Conservation (phyloP, 2,329 filamentous ascomycete species). For the Ceratocystis variospora region DNA sequence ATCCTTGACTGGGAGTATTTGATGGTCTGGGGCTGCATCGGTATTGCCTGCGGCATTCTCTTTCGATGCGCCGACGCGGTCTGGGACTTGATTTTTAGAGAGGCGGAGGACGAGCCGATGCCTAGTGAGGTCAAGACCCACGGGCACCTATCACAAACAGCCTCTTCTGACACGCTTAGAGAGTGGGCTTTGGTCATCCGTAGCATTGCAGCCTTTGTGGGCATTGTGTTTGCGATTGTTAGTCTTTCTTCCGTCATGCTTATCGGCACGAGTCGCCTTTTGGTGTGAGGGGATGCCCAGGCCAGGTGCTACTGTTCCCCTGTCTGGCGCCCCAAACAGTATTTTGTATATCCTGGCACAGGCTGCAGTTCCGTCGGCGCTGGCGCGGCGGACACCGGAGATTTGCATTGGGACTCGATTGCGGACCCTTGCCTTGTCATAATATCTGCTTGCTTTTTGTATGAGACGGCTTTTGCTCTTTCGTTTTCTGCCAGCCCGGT, state of each 20-base stretch:
- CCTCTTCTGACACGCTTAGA: conserved; percentile 32
- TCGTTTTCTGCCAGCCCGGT: background rate
- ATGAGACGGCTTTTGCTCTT: background rate
- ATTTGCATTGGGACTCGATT: background rate
- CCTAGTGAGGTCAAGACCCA: conserved; percentile 23
- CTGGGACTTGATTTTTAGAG: conserved; percentile 44
- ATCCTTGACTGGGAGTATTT: conserved; percentile 49
- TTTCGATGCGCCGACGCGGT: conserved; percentile 73
- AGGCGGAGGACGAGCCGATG: conserved; percentile 26
- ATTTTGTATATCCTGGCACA: background rate
- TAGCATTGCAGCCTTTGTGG: conserved; percentile 46
- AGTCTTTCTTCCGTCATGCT: conserved; percentile 17
- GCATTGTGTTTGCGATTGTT: conserved; percentile 60
- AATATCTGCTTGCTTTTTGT: background rate
- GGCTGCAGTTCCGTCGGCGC: background rate
- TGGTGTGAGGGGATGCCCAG: background rate
- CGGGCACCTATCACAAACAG: conserved; percentile 6
- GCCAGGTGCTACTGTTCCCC: conserved; percentile 54
- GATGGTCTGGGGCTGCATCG: conserved; percentile 66
- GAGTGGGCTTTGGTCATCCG: conserved; percentile 59
- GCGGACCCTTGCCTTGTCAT: background rate
- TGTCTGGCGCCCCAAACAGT: conserved; percentile 28
- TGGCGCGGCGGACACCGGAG: background rate
- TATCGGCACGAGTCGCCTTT: background rate
- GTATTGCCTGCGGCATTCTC: conserved; percentile 62